Evolutionary conservation across 2,329 filamentous ascomycete species (phyloP).

Genomic region (Neofusicoccum parvum): DNA sequence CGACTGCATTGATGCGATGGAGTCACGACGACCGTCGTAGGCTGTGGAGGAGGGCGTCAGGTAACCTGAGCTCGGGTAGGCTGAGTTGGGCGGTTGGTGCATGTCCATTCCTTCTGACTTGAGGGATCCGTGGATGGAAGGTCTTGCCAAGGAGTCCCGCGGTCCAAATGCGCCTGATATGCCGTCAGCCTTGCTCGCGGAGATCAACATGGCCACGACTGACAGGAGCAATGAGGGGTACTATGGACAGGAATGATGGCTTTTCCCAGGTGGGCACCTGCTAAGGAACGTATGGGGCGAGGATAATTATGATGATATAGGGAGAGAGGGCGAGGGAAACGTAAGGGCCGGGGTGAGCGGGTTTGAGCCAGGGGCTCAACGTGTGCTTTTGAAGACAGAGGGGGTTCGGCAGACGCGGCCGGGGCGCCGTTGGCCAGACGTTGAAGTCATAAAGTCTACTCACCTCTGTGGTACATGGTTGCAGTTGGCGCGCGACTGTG

Average conservation of each 20-base stretch:
- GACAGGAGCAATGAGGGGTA: constrained; percentile 19
- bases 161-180: constrained; percentile 13
- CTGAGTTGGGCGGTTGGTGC: constrained; percentile 28
- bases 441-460: constrained; percentile 33
- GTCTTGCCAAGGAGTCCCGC: constrained; percentile 9
- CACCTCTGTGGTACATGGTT: constrained; percentile 36
- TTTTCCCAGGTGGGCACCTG: neutral
- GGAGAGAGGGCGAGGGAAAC: constrained; percentile 22
- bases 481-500: constrained; percentile 34
- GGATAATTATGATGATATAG: constrained; percentile 19
- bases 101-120: constrained; percentile 27
- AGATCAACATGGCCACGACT: constrained; percentile 11
- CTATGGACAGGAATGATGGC: constrained; percentile 18
- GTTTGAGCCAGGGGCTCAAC: constrained; percentile 25
- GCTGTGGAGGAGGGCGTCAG: constrained; percentile 31
- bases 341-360: constrained; percentile 16
- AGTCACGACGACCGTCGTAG: constrained; percentile 36
- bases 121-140: constrained; percentile 11
- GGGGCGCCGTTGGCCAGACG: constrained; percentile 20
- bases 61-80: constrained; percentile 28
- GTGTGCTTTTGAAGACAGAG: constrained; percentile 35
- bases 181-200: constrained; percentile 17
- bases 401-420: constrained; percentile 22
- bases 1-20: constrained; percentile 33
- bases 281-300: constrained; percentile 20